Base-by-base conservation (phyloP, 768 basidiomycete species). In the Cyclocybe cylindracea region DNA sequence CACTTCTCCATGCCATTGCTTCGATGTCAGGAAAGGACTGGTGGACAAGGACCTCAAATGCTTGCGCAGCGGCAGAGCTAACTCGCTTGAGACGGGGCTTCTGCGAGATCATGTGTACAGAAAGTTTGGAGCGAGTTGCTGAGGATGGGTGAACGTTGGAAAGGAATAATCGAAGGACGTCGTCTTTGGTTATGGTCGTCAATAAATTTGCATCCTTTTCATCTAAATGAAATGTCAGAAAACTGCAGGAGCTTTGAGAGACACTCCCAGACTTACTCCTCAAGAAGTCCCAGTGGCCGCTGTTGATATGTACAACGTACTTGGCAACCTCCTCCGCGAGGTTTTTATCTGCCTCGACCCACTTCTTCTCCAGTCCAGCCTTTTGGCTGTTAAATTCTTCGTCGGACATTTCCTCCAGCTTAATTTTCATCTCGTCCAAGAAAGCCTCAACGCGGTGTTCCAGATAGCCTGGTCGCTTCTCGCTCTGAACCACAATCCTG, bases 381-480 rank as follows among this genome's bases (percentile, higher is more conserved):
- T 87, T 89, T 64, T 98, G 92, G 60, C 88, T 85, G 16, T 77
- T 70, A 62, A 98, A 94, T 58, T 89, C 86, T 24, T 78, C 85
- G 5, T 79, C 74, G 5, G 67, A 66, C 89, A 98, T 91, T 5
- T 75, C 77, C 61, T 80, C 80, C 10, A 99, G 71, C 46, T 75
- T 79, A 31, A 65, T 68, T 61, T 83, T 83, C 86, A 94, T 89
- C 47, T 75, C 74, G 41, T 83, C 79, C 53, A 98, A 73, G 76
- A 98, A 98, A 2, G 85, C 83, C 49, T 98, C 94, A 10, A 98
- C 87, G 18, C 96, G 85, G 48, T 79, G 74, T 71, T 98, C 97
- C 39, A 98, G 77, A 66, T 89, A 92, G 18, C 72, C 78, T 7
- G 94, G 84, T 8, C 77, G 74, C 49, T 85, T 85, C 71, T 98